Evolutionary conservation across 2,329 filamentous ascomycete species (phyloP).

Genomic region (Aspergillus brunneoviolaceus): DNA sequence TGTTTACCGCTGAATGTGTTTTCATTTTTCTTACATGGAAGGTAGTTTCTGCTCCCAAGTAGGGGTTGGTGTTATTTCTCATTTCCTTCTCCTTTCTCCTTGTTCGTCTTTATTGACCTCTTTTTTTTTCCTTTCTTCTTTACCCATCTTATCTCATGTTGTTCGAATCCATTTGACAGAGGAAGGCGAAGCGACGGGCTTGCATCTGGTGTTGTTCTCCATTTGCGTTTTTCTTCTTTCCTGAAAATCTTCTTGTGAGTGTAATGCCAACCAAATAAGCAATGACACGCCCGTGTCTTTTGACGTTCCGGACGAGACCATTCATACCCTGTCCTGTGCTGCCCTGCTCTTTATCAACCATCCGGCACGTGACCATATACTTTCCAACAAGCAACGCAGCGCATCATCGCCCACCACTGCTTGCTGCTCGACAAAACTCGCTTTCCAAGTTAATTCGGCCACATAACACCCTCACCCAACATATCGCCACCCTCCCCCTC

Average conservation of each 20-base stretch:
- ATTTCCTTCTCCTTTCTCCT: constrained; percentile 13
- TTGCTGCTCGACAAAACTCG: too few relatives aligned
- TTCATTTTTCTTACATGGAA: constrained; percentile 25
- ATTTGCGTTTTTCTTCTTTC: constrained; percentile 23
- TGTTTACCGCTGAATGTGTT: constrained; percentile 23
- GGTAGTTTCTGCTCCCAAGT: constrained; percentile 25
- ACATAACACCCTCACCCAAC: too few relatives aligned
- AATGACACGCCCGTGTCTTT: constrained; percentile 28
- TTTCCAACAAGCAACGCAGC: too few relatives aligned
- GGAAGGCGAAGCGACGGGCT: constrained; percentile 28
- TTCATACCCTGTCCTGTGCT: constrained; percentile 2
- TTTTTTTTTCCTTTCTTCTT: constrained; percentile 14
- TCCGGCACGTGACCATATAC: too few relatives aligned
- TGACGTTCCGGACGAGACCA: constrained; percentile 14
- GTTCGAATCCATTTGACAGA: constrained; percentile 24
- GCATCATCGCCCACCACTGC: too few relatives aligned
- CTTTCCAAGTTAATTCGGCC: too few relatives aligned
- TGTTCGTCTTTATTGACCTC: constrained; percentile 12
- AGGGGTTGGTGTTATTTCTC: constrained; percentile 22
- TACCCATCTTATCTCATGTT: constrained; percentile 17
- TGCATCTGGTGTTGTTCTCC: constrained; percentile 29
- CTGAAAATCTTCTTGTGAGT: constrained; percentile 27
- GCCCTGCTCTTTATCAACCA: not conserved
- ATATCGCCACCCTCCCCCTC: too few relatives aligned
- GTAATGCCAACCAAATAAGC: constrained; percentile 33